Evolutionary conservation across 139 green algal species (phyloP).

Genomic region (Chlorella sp.): DNA sequence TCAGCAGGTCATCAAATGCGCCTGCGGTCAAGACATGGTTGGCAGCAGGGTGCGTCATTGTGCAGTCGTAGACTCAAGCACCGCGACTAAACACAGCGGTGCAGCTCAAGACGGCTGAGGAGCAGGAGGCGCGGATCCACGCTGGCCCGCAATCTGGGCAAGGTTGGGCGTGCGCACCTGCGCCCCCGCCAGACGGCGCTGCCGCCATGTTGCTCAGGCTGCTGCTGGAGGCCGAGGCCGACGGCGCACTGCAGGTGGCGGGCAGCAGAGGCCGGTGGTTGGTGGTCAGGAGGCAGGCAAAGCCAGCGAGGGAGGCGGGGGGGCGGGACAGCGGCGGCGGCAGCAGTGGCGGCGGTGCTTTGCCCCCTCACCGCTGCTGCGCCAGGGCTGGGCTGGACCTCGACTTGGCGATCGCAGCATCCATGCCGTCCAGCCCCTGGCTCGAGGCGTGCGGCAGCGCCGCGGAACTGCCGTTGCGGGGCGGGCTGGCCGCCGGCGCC

Average conservation of each 20-base stretch:
- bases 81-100: neutral
- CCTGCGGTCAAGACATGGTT: too few species aligned
- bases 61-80: too few species aligned
- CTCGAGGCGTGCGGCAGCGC: neutral
- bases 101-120: too few species aligned
- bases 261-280: neutral
- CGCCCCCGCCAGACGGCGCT: neutral
- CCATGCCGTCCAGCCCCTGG: slow-evolving; percentile 1
- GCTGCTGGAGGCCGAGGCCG: neutral
- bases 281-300: too few species aligned
- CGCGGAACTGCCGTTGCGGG: slow-evolving; percentile 4
- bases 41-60: too few species aligned
- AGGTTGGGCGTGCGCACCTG: neutral
- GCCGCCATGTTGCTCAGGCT: neutral
- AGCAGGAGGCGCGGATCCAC: neutral
- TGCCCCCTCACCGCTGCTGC: neutral
- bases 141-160: neutral
- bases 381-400: slow-evolving; percentile 2
- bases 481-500: neutral
- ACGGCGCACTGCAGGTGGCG: neutral
- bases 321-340: neutral
- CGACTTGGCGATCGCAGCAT: slow-evolving; percentile 1
- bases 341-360: neutral
- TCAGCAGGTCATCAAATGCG: slow-evolving; percentile 20
- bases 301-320: neutral